Evolutionary conservation across 2,329 filamentous ascomycete species (phyloP), one percentile per base, ranked within the genome.

Genomic region (Nigrograna mackinnonii): DNA sequence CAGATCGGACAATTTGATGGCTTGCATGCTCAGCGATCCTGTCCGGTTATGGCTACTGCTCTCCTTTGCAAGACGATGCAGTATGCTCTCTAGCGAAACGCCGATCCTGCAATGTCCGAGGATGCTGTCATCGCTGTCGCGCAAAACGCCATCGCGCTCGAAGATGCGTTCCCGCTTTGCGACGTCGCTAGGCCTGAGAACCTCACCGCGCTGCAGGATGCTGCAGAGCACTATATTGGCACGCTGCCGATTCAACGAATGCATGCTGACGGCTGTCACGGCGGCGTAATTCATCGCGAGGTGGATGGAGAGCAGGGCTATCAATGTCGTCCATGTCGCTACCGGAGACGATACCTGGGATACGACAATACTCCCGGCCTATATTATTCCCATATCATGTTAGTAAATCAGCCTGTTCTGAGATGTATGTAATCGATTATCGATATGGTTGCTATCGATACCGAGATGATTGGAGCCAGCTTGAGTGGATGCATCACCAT

Each of bases 211-310:
- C 14, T 60, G 46, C 17, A 67, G 35, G 4, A 66, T 38, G 39
- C 80, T 73, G 30, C 81, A 78, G 55, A 91, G 85, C 2, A 95
- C 75, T 16, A 96, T 83, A 35, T 86, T 89, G 2, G 91, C 88
- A 24, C 94, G 82, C 67, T 97, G 91, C 17, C 89, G 80, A 69
- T 96, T 97, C 24, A 97, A 76, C 5, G 83, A 89, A 28, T 81
- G 80, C 85, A 97, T 89, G 62, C 83, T 84, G 13, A 99, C 91
- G 36, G 87, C 79, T 48, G 86, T 79, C 4, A 99, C 92, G 31
- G 91, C 94, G 22, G 83, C 78, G 67, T 95, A 92, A 67, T 97
- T 97, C 56, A 87, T 91, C 61, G 78, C 80, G 5, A 97, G 78
- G 67, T 97, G 94, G 5, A 88, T 73, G 11, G 82, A 74, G 13